Conservation (phyloP, 192 early-diverging fungal species). For the Coemansia sp. region DNA sequence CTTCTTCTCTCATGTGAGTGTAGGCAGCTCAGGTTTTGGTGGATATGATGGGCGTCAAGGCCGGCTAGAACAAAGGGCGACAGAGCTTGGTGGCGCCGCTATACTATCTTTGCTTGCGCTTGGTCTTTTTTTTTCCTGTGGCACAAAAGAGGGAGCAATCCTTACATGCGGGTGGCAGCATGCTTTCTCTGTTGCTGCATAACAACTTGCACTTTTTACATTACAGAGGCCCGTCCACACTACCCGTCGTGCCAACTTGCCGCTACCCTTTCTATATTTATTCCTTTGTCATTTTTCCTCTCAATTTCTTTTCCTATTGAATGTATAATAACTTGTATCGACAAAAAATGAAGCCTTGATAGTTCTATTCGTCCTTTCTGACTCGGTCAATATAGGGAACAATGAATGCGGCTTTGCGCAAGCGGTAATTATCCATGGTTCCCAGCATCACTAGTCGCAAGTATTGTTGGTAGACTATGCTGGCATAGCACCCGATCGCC, state of each 20-base stretch:
- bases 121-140: neutral
- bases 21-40: conserved; percentile 59
- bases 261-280: neutral
- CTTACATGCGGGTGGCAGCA: conserved; percentile 1
- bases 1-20: conserved; percentile 10
- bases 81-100: conserved; percentile 1
- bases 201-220: conserved; percentile 6
- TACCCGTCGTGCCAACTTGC: neutral
- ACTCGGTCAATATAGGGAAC: conserved; percentile 53
- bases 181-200: conserved; percentile 4
- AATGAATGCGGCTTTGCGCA: conserved; percentile 31
- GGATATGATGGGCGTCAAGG: conserved; percentile 53
- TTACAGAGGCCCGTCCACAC: neutral
- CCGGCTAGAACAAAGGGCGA: conserved; percentile 17
- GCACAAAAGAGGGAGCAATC: neutral
- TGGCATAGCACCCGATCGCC: conserved; percentile 59
- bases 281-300: conserved; percentile 1
- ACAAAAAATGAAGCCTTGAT: conserved; percentile 10
- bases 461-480: conserved; percentile 61
- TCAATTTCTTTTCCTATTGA: conserved; percentile 6
- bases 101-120: conserved; percentile 1
- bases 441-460: conserved; percentile 57
- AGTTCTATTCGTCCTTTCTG: conserved; percentile 12
- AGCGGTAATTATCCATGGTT: conserved; percentile 38
- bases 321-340: neutral